Evolutionary conservation across 371 early-diverging fungal species (phyloP), one percentile per base, ranked within the genome.

Genomic region (Parasitella parasitica): DNA sequence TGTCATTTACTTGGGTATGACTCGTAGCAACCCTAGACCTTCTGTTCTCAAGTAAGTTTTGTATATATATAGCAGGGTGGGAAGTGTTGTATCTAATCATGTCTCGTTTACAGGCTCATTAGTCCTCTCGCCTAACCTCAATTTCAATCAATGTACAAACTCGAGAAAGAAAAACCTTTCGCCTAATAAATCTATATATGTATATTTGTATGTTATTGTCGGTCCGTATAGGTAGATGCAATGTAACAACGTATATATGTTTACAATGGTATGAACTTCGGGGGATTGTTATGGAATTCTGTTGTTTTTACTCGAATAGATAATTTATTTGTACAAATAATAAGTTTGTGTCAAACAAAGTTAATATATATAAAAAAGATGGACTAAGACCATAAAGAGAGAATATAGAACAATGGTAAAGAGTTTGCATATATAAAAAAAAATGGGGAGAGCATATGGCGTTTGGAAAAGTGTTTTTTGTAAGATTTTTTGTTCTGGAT

Each of bases 1-100:
- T 63, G 82, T 88, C 58, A 73, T 88, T 65, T 86, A 85, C 67
- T 81, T 87, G 66, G 88, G 88, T 59, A 77, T 75, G 74, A 81
- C 81, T 35, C 76, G 80, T 59, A 83, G 82, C 68, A 78, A 78
- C 64, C 87, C 87, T 24, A 80, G 75, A 71, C 87, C 87, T n/a
- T 84, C 86, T 35, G 75, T 85, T 49, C 73, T 81, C 67, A 80
- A 73, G 80, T 77, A 80, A 68, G 41, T 39, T 13, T 5, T 26
- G 20, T 22, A 15, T 4, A 6, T 34, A 22, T 11, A 43, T 16
- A n/a, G 37, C 5, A 11, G 6, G 22, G 6, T 8, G 8, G 32
- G 11, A 32, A 32, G 11, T 32, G 20, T 18, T 4, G 13, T 27
- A 20, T 4, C 12, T 18, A n/a, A 24, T 12, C 16, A 20, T 11